Base-by-base conservation (phyloP, 2,329 filamentous ascomycete genomes). In the Xylariaceae sp. region DNA sequence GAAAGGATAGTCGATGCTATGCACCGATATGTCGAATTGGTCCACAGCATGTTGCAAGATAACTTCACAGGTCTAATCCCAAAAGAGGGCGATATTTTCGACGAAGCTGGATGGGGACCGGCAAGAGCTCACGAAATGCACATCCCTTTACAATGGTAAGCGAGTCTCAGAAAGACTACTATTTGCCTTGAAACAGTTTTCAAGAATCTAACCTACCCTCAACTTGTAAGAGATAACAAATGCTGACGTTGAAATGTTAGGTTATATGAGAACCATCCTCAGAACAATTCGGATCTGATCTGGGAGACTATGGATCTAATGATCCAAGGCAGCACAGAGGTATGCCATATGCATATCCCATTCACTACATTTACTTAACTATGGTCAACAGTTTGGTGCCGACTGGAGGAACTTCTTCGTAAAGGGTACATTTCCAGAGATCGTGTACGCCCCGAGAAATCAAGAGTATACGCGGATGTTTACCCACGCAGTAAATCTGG, bases 11-110 rank as follows among this genome's bases (percentile, higher is more conserved):
- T 85, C 1, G 68, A 76, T 55, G 73, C 80, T 0, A 76, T 84
- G 71, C 75, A 82, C 62, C 73, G 70, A 23, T 85, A 82, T 64
- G 70, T 81, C 44, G 65, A 71, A 3, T 69, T 85, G 2, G 78
- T 79, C 66, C 75, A 85, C 62, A 70, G 68, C 37, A 86, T 86
- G 82, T 74, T 86, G 15, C 71, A 74, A 57, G 69, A 83, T 58
- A 77, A 83, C 63, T 78, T 77, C 50, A 76, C 76, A 1, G 83
- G 83, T 0, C 77, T 81, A 56, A 70, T 80, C 13, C 73, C 73
- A 54, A 77, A 78, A 35, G 65, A 71, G 1, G 74, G 74, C 1
- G 76, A 80, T 58, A 66, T 73, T 10, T 76, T 80, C 30, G 74
- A 77, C 57, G 64, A 66, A 56, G 68, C 64, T 65, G 71, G 68